A percentile compares a stretch with the other conserved stretches of the same genome.
Evolutionary conservation across 2,329 filamentous ascomycete genomes (phyloP).

Genomic region (Apiospora rasikravindrae): DNA sequence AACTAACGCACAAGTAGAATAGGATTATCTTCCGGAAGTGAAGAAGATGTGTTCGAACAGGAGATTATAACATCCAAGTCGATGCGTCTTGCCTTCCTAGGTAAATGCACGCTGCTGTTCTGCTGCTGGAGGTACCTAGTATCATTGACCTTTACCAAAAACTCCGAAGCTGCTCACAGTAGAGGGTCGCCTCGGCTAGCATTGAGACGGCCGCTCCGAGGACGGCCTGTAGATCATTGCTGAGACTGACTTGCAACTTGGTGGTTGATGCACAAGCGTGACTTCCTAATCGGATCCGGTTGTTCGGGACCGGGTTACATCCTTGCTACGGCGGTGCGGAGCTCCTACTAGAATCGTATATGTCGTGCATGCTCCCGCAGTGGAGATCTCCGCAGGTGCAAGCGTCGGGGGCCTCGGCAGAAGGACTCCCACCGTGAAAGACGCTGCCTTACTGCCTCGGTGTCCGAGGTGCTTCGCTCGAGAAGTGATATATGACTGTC

Average conservation of each 20-base stretch:
- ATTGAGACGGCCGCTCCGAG: not conserved
- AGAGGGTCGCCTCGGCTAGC: not conserved
- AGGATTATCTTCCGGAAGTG: too few species aligned
- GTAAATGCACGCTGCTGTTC: not conserved
- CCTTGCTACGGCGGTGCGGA: not conserved
- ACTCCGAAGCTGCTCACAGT: not conserved
- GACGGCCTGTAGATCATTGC: not conserved
- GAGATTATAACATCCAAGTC: too few species aligned
- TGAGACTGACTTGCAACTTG: not conserved
- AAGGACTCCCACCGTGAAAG: not conserved
- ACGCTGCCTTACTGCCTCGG: not conserved
- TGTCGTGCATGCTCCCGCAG: not conserved
- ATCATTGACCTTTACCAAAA: not conserved
- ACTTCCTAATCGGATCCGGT: not conserved
- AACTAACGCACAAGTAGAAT: not conserved
- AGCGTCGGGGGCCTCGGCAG: not conserved
- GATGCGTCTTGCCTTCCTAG: not conserved
- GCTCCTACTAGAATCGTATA: not conserved
- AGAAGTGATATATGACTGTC: not conserved
- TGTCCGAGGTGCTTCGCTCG: not conserved
- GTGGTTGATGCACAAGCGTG: not conserved
- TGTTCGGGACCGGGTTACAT: not conserved
- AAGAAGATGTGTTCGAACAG: not conserved
- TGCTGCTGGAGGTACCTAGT: not conserved
- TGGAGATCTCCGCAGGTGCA: not conserved